Conservation (phyloP, 2,329 filamentous ascomycete species). For the Talaromyces sp. region DNA sequence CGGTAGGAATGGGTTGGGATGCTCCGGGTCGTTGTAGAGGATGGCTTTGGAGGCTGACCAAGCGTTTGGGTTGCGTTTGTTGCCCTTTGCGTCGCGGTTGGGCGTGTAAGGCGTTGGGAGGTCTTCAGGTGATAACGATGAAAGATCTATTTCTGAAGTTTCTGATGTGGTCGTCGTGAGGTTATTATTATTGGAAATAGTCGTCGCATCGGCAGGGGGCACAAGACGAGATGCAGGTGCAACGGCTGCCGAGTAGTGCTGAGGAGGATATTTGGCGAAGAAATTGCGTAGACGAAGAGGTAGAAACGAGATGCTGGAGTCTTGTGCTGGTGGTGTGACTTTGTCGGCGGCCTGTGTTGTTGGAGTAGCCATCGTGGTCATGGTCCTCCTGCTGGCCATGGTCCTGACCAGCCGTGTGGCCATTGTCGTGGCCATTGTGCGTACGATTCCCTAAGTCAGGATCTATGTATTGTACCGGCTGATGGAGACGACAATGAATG, state of each 20-base stretch:
- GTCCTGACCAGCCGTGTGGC: not conserved
- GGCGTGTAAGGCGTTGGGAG: conserved; percentile 37
- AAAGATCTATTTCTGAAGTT: conserved; percentile 14
- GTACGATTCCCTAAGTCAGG: not conserved
- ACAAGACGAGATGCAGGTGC: conserved; percentile 15
- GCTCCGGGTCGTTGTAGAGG: conserved; percentile 41
- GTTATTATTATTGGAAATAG: conserved; percentile 22
- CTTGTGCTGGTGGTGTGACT: not conserved
- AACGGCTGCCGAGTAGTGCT: conserved; percentile 40
- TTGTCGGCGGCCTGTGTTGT: not conserved
- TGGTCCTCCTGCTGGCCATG: conserved; percentile 5
- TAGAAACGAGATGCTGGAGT: conserved; percentile 41
- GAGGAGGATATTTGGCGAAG: conserved; percentile 83
- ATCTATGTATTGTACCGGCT: not conserved
- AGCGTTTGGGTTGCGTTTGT: conserved; percentile 29
- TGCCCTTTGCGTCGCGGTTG: conserved; percentile 39
- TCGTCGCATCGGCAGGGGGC: conserved; percentile 23
- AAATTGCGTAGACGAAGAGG: conserved; percentile 76
- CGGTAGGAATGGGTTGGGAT: conserved; percentile 73
- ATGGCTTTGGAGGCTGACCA: conserved; percentile 30
- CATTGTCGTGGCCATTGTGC: conserved; percentile 5
- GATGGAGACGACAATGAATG: too few relatives aligned
- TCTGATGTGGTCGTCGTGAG: not conserved
- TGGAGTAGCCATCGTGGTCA: not conserved
- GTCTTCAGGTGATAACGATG: conserved; percentile 15